Evolutionary conservation across 83 land plant genomes (phyloP).

Genomic region (Picea abies): DNA sequence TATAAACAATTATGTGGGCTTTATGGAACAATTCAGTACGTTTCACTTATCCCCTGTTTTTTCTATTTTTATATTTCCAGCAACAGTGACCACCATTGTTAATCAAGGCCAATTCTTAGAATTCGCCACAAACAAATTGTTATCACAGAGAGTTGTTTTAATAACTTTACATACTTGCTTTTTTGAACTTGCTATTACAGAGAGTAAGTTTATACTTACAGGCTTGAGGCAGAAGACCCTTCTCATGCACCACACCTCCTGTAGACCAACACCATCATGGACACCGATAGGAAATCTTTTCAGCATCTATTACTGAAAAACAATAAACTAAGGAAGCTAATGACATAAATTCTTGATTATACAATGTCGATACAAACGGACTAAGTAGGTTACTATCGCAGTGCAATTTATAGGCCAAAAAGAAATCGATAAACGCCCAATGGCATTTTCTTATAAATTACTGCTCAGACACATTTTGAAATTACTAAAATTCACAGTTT

Average conservation of each 20-base stretch:
- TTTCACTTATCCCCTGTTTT: too few species aligned
- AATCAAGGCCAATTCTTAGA: too few species aligned
- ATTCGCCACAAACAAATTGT: too few species aligned
- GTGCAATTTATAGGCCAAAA: not conserved
- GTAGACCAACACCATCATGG: constrained; percentile 10
- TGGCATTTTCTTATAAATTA: not conserved
- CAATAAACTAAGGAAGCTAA: not conserved
- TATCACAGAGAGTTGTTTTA: too few species aligned
- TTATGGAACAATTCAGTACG: too few species aligned
- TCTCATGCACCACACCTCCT: constrained; percentile 98
- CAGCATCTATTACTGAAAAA: not conserved
- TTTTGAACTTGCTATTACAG: not conserved
- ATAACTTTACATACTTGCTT: too few species aligned
- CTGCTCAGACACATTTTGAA: not conserved
- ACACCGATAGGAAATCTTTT: not conserved
- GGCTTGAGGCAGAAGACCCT: constrained; percentile 84
- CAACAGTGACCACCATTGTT: too few species aligned
- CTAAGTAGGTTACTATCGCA: not conserved
- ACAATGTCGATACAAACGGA: not conserved
- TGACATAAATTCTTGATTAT: not conserved
- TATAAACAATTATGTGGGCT: too few species aligned
- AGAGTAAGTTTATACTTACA: constrained; percentile 51
- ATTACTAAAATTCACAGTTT: not conserved
- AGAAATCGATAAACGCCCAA: not conserved
- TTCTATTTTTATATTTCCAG: too few species aligned